These are phyloP conservation scores for Creolimax fragrantissima DNA, from an alignment of 78 protist genomes.

Conservation along the genomic window DNA sequence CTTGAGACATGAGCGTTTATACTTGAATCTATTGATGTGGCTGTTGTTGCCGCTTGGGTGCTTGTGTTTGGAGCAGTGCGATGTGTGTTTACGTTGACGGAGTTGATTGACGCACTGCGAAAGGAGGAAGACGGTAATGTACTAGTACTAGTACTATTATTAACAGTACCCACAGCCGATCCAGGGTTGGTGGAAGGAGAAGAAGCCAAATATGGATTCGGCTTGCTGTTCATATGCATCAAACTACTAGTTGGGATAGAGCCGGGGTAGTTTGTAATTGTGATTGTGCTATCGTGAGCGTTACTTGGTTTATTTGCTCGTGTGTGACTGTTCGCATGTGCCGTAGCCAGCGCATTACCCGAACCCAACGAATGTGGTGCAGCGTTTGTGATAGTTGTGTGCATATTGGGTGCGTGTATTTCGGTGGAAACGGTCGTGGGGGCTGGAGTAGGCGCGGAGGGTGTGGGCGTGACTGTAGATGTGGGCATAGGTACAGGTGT, in stretches of 20 bases:
- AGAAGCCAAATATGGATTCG: no score
- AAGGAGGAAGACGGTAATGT: not conserved
- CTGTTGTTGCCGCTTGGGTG: not conserved
- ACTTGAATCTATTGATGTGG: not conserved
- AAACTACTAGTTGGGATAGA: no score
- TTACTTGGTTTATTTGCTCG: no score
- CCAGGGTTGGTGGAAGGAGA: not conserved
- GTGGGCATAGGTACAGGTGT: not conserved
- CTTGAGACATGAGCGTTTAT: not conserved
- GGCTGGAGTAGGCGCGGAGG: not conserved
- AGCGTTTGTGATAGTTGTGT: not conserved
- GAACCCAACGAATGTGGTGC: not conserved
- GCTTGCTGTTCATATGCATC: no score
- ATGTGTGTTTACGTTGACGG: not conserved
- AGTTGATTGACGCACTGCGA: not conserved
- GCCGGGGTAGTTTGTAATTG: no score
- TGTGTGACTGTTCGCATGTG: not conserved
- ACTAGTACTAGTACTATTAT: not conserved
- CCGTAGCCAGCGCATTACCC: not conserved
- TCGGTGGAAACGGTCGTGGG: not conserved
- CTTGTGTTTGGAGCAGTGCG: not conserved
- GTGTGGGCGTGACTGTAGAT: not conserved
- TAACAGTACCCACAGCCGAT: not conserved
- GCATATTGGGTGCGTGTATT: not conserved
- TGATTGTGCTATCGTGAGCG: no score